Percentiles rank a stretch among this genome's conserved stretches.
Evolutionary conservation across 331 rosid genomes (phyloP).

Genomic region (Dryas integrifolia): DNA sequence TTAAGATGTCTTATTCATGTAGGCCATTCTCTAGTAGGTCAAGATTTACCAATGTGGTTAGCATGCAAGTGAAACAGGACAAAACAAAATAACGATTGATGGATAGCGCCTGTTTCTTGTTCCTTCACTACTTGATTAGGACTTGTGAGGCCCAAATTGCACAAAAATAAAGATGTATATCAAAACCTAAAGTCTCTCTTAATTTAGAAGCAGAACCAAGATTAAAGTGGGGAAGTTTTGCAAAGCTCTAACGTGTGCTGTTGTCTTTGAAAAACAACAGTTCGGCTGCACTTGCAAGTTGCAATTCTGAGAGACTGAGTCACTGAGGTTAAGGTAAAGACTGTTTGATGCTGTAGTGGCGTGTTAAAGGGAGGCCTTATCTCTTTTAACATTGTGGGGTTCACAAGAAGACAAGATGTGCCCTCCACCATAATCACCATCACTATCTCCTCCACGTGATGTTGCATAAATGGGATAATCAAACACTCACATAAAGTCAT

Average conservation of each 20-base stretch:
- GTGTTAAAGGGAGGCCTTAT: not conserved
- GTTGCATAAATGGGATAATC: slow-evolving; percentile 1
- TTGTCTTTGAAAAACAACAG: not conserved
- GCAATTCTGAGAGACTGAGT: no score
- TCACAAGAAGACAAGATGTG: not conserved
- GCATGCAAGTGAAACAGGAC: not conserved
- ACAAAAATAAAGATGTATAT: not conserved
- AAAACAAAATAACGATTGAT: not conserved
- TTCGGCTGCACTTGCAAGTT: not conserved
- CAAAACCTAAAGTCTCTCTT: no score
- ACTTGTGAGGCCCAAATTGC: not conserved
- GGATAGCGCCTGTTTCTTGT: not conserved
- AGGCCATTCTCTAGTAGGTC: no score
- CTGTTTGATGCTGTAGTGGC: not conserved
- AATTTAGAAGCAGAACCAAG: not conserved
- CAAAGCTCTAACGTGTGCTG: not conserved
- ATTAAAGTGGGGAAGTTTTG: not conserved
- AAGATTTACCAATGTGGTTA: not conserved
- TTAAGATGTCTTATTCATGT: no score
- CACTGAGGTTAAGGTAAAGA: not conserved
- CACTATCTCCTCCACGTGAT: slow-evolving; percentile 8
- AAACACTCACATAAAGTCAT: slow-evolving; percentile 2
- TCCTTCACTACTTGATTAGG: not conserved
- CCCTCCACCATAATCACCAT: not conserved
- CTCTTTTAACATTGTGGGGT: not conserved